phyloP scores from a whole-genome alignment of 116 monocot genomes.

The Dioscorea cayenensis region DNA sequence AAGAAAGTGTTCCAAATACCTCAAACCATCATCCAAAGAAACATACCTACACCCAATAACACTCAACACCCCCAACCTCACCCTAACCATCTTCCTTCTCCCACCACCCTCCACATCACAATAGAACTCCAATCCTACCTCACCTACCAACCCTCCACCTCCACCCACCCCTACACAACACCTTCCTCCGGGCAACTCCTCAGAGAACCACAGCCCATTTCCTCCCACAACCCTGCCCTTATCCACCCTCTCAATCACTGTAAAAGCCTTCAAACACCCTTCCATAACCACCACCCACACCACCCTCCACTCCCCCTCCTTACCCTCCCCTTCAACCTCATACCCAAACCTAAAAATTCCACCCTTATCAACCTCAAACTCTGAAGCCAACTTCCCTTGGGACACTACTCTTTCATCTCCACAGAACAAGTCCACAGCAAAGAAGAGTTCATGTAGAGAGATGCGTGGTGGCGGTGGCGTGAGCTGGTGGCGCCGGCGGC shows the following conservation, averaged over 20 bases:
- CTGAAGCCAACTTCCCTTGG: constrained; percentile 6
- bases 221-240: constrained; percentile 16
- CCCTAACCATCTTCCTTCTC: constrained; percentile 19
- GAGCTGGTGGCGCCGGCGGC: neutral
- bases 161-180: constrained; percentile 13
- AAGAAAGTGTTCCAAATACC: constrained; percentile 38
- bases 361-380: neutral
- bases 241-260: constrained; percentile 19
- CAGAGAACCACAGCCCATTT: constrained; percentile 28
- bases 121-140: constrained; percentile 15
- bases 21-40: constrained; percentile 26
- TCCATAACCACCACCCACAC: constrained; percentile 34
- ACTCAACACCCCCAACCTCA: constrained; percentile 44
- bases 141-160: constrained; percentile 17
- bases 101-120: neutral
- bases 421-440: constrained; percentile 39
- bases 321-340: neutral
- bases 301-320: constrained; percentile 20
- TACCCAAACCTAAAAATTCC: constrained; percentile 1
- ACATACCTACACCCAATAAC: constrained; percentile 30
- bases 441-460: constrained; percentile 23
- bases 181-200: constrained; percentile 18
- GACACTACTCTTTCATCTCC: constrained; percentile 6
- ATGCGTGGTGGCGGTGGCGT: constrained; percentile 4
- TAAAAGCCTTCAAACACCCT: constrained; percentile 14